Evolutionary conservation across 2,329 filamentous ascomycete species (phyloP).

Genomic region (Aureobasidium lini): DNA sequence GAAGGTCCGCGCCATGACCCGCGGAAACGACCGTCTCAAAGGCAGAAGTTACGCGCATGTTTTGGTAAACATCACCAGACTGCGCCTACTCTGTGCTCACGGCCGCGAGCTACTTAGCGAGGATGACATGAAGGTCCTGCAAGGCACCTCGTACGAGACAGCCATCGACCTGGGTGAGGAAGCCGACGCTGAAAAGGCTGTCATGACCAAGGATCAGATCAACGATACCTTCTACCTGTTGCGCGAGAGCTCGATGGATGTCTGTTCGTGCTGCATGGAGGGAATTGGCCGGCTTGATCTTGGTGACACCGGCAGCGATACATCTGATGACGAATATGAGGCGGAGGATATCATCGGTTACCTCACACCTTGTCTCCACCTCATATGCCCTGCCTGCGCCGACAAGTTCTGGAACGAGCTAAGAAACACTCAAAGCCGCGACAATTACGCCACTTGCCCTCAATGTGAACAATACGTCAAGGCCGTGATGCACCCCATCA

Average conservation of each 20-base stretch:
- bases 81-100: conserved; percentile 86
- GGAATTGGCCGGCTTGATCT: conserved; percentile 52
- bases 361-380: conserved; percentile 81
- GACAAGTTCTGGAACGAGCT: conserved; percentile 50
- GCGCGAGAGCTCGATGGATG: conserved; percentile 69
- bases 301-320: conserved; percentile 35
- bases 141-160: conserved; percentile 61
- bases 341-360: conserved; percentile 60
- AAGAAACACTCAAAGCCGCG: conserved; percentile 30
- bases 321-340: conserved; percentile 41
- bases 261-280: conserved; percentile 62
- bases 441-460: conserved; percentile 54
- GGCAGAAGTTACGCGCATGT: conserved; percentile 93
- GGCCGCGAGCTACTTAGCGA: conserved; percentile 84
- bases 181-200: conserved; percentile 50
- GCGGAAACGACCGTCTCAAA: conserved; percentile 38
- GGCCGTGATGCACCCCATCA: conserved; percentile 61
- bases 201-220: conserved; percentile 61
- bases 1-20: conserved; percentile 67
- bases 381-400: conserved; percentile 72
- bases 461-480: conserved; percentile 60
- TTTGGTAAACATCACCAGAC: conserved; percentile 78
- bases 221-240: conserved; percentile 82
- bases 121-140: conserved; percentile 70
- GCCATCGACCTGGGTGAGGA: conserved; percentile 86